phyloP scores from a whole-genome alignment of 164 flowering plant genomes.

The Echeveria elegans region DNA sequence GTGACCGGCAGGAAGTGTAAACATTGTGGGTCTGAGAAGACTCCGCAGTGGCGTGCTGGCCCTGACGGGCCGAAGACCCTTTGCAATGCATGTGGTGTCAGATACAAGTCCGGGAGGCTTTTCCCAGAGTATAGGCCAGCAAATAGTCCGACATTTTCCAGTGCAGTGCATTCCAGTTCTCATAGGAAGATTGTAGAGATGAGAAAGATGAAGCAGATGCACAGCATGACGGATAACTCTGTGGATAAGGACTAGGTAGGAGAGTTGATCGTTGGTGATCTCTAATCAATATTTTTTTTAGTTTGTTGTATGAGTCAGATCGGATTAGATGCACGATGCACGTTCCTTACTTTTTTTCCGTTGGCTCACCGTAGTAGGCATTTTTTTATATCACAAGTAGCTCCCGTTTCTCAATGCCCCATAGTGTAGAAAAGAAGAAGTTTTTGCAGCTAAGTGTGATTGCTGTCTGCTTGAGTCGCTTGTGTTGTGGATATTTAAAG shows the following conservation, averaged over 20 bases:
- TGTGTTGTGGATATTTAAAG: not conserved
- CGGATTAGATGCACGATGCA: conserved; percentile 1
- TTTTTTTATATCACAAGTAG: not conserved
- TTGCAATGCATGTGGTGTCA: conserved; percentile 89
- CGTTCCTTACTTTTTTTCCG: not conserved
- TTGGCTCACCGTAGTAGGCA: not conserved
- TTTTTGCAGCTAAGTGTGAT: not conserved
- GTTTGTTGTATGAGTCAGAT: not conserved
- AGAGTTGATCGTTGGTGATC: not conserved
- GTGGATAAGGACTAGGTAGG: conserved; percentile 21
- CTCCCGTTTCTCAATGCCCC: not conserved
- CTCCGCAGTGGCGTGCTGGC: conserved; percentile 93
- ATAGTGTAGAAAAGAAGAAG: not conserved
- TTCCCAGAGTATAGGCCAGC: conserved; percentile 91
- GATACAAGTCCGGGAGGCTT: conserved; percentile 81
- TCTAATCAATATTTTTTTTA: not conserved
- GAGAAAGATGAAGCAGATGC: conserved; percentile 48
- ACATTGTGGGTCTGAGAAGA: conserved; percentile 73
- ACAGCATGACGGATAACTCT: conserved; percentile 14
- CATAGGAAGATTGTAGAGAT: conserved; percentile 77
- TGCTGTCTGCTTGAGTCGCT: not conserved
- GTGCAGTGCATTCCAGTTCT: conserved; percentile 61
- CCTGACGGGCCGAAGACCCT: conserved; percentile 82
- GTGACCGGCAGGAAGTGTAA: conserved; percentile 28
- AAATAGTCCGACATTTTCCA: conserved; percentile 62